A percentile compares a stretch with the other conserved stretches of the same genome.
Conservation (phyloP, 352 stramenopile species). For the Globisporangium carolinianum region DNA sequence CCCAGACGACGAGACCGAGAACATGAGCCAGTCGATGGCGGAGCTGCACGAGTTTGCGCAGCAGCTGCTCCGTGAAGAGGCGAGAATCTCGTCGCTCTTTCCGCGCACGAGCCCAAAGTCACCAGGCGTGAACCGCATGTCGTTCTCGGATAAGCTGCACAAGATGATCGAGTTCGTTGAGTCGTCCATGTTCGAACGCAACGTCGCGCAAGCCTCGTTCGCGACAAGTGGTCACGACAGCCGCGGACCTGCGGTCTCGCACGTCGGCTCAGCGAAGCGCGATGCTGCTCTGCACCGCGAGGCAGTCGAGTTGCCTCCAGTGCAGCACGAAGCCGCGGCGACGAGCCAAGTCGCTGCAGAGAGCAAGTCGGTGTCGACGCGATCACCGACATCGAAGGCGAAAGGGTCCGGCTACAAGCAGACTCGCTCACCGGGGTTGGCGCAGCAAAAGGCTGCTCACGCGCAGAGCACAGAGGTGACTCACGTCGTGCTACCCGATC, state of each 20-base stretch:
- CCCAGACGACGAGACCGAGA: background rate
- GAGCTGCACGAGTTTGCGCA: slow-evolving; percentile 58
- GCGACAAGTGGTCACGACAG: background rate
- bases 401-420: slow-evolving; percentile 13
- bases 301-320: slow-evolving; percentile 1
- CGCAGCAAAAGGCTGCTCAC: slow-evolving; percentile 1
- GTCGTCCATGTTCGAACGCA: slow-evolving; percentile 51
- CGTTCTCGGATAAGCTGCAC: slow-evolving; percentile 69
- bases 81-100: slow-evolving; percentile 44
- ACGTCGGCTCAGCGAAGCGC: background rate
- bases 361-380: slow-evolving; percentile 2
- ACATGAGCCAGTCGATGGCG: slow-evolving; percentile 29
- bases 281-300: background rate
- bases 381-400: slow-evolving; percentile 2
- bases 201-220: background rate
- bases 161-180: slow-evolving; percentile 80
- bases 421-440: background rate
- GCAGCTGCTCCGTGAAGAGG: slow-evolving; percentile 50
- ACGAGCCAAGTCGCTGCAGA: background rate
- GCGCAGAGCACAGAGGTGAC: background rate
- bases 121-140: slow-evolving; percentile 52
- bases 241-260: background rate
- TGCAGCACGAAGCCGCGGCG: slow-evolving; percentile 3
- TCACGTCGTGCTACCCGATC: slow-evolving; percentile 11
- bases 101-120: slow-evolving; percentile 33